Conservation (phyloP, 73 alveolate species). For the Symbiodinium natans region DNA sequence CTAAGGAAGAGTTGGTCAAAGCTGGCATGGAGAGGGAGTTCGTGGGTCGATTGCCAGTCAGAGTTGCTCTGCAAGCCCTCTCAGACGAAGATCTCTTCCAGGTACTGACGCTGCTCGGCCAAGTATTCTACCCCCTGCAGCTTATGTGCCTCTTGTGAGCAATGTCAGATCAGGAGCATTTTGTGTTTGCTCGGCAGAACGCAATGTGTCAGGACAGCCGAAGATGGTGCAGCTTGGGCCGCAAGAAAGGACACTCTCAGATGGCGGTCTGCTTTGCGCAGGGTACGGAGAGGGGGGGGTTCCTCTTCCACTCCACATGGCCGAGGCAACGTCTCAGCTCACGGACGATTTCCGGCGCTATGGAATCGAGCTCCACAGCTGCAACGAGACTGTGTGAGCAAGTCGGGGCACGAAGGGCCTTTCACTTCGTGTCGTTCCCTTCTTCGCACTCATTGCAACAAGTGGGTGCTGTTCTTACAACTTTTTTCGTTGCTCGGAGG, state of each 20-base stretch:
- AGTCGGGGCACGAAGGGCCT: neutral
- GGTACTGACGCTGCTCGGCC: constrained; percentile 65
- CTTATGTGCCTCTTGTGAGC: no score
- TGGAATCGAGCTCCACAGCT: constrained; percentile 38
- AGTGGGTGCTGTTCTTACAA: neutral
- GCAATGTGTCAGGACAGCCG: constrained; percentile 76
- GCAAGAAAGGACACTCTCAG: neutral
- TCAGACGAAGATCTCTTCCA: constrained; percentile 73
- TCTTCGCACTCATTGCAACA: no score
- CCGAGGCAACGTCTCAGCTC: constrained; percentile 84
- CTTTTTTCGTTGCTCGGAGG: neutral
- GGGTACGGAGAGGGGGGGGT: no score
- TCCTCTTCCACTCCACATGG: no score
- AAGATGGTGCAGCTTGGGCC: constrained; percentile 50
- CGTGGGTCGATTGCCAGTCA: constrained; percentile 89
- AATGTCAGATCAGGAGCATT: no score
- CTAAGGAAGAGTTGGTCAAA: constrained; percentile 58
- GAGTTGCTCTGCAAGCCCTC: constrained; percentile 80
- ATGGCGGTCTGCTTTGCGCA: neutral
- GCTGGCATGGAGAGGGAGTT: constrained; percentile 92
- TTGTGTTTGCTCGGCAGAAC: no score
- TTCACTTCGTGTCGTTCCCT: neutral
- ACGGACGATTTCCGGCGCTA: constrained; percentile 82
- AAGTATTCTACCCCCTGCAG: no score
- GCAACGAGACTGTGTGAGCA: neutral